Evolutionary conservation across 129 eudicot species (phyloP), one percentile per base, ranked within the genome.

Genomic region (Solidago caesia): DNA sequence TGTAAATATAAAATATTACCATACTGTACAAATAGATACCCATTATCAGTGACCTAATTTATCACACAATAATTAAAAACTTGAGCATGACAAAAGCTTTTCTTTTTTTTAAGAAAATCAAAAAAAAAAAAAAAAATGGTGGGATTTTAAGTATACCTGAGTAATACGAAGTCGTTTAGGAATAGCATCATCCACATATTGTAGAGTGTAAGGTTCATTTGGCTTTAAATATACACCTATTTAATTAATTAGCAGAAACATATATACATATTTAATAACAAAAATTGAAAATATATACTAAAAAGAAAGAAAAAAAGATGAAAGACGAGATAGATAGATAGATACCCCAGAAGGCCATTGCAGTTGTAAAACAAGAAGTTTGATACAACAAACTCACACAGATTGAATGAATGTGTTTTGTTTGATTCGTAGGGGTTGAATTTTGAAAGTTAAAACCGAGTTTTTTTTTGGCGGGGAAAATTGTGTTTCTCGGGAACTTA

Each of bases 291-390:
- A 21, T 41, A 63, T 5, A 1, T 5, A 46, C 4, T 67, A 9
- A 67, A 8, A 11, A 4, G 3, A 33, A 33, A 4, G 41, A 44
- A 29, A 7, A 49, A 64, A 49, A 64, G 12, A 48, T 7, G 14
- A n/a, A 44, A 44, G 44, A n/a, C 4, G 11, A 67, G 44, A 75
- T 43, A 0, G 9, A 66, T 49, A 16, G 9, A 66, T 49, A 16
- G 73, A 6, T 76, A 76, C 80, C 80, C 80, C 74, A 76, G 80
- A 76, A 76, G 4, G 80, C 59, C 80, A 75, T 75, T 13, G 70
- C 5, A 14, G 45, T 15, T 10, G 42, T 33, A 33, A 33, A 33
- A 33, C 39, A 33, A 33, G 39, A 33, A 33, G 39, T 33, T 33
- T 33, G 39, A 33, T 33, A 33, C 39, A 33, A 21, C 21, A 21